Conservation (phyloP, 352 stramenopile species). For the Phytophthora constricta region DNA sequence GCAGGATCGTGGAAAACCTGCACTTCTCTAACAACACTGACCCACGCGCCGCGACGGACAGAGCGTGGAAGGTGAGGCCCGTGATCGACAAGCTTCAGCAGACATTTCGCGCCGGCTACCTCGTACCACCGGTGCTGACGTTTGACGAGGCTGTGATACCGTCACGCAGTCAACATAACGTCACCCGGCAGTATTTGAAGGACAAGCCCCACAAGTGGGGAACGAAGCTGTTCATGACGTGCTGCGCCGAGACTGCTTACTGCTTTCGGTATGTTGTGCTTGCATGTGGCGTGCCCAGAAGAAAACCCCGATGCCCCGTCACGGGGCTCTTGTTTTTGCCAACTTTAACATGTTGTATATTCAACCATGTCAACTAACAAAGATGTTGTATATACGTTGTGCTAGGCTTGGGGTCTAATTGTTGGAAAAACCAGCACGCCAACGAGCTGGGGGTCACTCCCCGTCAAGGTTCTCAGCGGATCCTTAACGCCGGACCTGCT, state of each 20-base stretch:
- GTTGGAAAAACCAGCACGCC: conserved; percentile 2
- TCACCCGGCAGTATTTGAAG: conserved; percentile 15
- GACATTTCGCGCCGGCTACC: background rate
- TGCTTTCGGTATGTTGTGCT: conserved; percentile 15
- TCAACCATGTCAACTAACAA: background rate
- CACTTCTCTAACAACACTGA: conserved; percentile 15
- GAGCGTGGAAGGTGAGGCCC: conserved; percentile 17
- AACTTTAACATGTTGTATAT: conserved; percentile 13
- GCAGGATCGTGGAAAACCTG: conserved; percentile 18
- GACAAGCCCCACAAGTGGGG: conserved; percentile 30
- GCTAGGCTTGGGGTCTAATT: conserved; percentile 19
- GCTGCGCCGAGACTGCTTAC: conserved; percentile 17
- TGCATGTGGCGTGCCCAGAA: no score
- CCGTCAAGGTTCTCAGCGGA: conserved; percentile 5
- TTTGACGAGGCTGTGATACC: conserved; percentile 27
- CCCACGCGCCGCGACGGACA: background rate
- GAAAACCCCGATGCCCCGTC: background rate
- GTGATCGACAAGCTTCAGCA: conserved; percentile 12
- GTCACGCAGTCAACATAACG: conserved; percentile 9
- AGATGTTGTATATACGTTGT: conserved; percentile 23
- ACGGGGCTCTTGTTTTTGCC: conserved; percentile 14
- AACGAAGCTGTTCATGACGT: conserved; percentile 27
- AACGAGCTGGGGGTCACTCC: background rate
- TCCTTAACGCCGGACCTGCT: conserved; percentile 8
- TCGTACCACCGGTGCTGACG: conserved; percentile 3